Evolutionary conservation across 108 stramenopile species (phyloP).

Genomic region (Nannochloropsis granulata): DNA sequence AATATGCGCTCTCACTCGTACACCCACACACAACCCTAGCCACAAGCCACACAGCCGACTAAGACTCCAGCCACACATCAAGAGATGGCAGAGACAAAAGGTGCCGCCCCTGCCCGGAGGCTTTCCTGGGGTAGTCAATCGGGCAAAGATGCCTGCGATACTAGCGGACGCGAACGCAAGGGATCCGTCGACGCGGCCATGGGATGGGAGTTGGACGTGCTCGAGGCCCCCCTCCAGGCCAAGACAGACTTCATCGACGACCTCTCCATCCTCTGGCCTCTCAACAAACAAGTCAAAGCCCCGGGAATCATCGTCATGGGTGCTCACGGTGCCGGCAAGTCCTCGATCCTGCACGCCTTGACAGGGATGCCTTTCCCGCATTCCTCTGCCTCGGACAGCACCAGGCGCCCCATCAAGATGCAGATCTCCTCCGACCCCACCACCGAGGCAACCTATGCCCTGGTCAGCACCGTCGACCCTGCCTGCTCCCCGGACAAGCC

Average conservation of each 20-base stretch:
- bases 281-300: not conserved
- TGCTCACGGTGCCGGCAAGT: constrained; percentile 39
- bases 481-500: not conserved
- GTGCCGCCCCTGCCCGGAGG: not conserved
- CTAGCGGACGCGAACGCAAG: not conserved
- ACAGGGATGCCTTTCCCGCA: constrained; percentile 32
- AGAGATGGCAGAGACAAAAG: not conserved
- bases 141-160: not conserved
- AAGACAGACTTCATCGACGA: not conserved
- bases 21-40: too few relatives aligned
- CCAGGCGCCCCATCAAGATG: constrained; percentile 4
- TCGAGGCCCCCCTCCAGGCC: not conserved
- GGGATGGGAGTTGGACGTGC: not conserved
- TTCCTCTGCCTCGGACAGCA: constrained; percentile 1
- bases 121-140: not conserved
- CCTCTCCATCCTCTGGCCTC: not conserved
- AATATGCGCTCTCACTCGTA: too few relatives aligned
- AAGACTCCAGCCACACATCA: too few relatives aligned
- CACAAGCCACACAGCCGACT: too few relatives aligned
- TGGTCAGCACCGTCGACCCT: not conserved
- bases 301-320: constrained; percentile 34
- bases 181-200: not conserved
- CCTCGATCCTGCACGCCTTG: constrained; percentile 35
- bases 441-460: not conserved
- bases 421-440: not conserved